Percentiles rank a stretch among this genome's conserved stretches.
Conservation (phyloP, 176 grass and related monocot genomes). For the Cenchrus americanus region DNA sequence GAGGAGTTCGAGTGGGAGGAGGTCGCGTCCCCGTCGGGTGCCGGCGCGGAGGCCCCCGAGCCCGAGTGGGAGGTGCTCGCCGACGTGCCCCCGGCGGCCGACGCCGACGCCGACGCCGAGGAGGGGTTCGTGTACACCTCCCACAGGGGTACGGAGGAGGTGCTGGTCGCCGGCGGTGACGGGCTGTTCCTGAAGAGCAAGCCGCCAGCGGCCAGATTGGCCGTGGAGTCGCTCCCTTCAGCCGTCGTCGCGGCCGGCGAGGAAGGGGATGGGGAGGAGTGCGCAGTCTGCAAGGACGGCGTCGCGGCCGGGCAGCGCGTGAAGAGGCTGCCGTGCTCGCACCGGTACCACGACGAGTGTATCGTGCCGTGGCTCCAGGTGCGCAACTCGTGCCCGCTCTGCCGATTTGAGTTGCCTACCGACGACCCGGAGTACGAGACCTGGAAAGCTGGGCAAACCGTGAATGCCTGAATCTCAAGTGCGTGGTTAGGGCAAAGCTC, state of each 20-base stretch:
- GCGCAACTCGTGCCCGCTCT: slow-evolving; percentile 93
- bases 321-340: slow-evolving; percentile 78
- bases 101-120: slow-evolving; percentile 39
- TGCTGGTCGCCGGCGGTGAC: slow-evolving; percentile 69
- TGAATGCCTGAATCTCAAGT: slow-evolving; percentile 27
- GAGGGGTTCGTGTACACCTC: slow-evolving; percentile 81
- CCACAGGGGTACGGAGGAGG: slow-evolving; percentile 51
- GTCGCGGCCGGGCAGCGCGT: slow-evolving; percentile 54
- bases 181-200: slow-evolving; percentile 52
- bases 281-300: slow-evolving; percentile 78
- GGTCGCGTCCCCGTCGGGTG: slow-evolving; percentile 42
- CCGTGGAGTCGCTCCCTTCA: slow-evolving; percentile 59
- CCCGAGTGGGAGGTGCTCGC: slow-evolving; percentile 75
- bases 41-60: slow-evolving; percentile 13
- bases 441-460: slow-evolving; percentile 50
- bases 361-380: slow-evolving; percentile 86
- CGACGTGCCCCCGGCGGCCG: slow-evolving; percentile 34
- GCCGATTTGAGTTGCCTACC: slow-evolving; percentile 85
- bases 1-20: slow-evolving; percentile 85
- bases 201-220: slow-evolving; percentile 61
- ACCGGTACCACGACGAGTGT: slow-evolving; percentile 87
- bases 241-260: slow-evolving; percentile 43
- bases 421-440: slow-evolving; percentile 83
- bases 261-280: slow-evolving; percentile 58
- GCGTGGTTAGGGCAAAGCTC: not conserved